Percentiles rank a stretch among this genome's conserved stretches.
phyloP scores from a whole-genome alignment of 352 stramenopile genomes.

The Nothophytophthora sp. region DNA sequence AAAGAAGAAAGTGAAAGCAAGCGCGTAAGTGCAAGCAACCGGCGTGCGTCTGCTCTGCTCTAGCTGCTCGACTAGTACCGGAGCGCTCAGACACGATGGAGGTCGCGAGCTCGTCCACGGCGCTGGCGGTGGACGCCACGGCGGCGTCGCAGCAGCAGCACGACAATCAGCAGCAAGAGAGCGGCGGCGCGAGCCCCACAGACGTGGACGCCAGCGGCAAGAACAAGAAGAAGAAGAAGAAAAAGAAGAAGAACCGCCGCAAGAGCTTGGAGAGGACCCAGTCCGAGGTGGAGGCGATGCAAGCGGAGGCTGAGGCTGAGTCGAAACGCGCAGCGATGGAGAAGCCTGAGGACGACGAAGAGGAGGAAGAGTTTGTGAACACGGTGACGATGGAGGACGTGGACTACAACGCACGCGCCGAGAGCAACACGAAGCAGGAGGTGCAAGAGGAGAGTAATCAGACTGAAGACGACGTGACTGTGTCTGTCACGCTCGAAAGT shows the following conservation, averaged over 20 bases:
- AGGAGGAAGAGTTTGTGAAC: constrained; percentile 3
- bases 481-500: neutral
- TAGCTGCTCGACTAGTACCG: neutral
- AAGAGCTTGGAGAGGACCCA: constrained; percentile 27
- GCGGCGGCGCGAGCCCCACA: neutral
- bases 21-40: too few relatives aligned
- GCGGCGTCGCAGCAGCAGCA: constrained; percentile 23
- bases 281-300: constrained; percentile 14
- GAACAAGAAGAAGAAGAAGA: constrained; percentile 32
- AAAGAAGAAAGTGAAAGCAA: too few relatives aligned
- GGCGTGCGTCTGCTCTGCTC: constrained; percentile 6
- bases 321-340: neutral
- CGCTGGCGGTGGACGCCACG: constrained; percentile 6
- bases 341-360: neutral
- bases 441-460: neutral
- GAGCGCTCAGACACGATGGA: constrained; percentile 9
- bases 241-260: constrained; percentile 31
- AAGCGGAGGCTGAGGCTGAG: neutral
- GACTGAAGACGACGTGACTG: neutral
- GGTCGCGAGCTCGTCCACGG: neutral
- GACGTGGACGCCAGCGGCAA: constrained; percentile 1
- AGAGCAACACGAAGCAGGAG: neutral
- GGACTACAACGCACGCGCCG: neutral
- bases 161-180: neutral
- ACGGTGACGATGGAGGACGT: neutral